Conservation (phyloP, 805 yeast genomes). For the Candida qinlingensis region DNA sequence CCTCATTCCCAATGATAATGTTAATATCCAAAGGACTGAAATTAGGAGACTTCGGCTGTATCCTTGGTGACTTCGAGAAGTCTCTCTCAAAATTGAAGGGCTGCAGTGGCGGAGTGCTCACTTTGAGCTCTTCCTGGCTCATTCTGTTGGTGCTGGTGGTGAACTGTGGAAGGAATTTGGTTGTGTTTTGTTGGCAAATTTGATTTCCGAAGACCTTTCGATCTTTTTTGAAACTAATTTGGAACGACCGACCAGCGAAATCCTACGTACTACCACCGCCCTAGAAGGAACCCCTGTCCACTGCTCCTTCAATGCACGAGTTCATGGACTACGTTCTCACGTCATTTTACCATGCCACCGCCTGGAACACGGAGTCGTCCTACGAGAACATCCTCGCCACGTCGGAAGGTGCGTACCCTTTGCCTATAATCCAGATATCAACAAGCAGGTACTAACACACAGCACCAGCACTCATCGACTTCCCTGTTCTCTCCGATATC, state of each 20-base stretch:
- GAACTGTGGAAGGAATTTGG: too few species aligned
- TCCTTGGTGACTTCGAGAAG: neutral
- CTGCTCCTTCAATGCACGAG: conserved; percentile 23
- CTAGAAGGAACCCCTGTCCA: too few species aligned
- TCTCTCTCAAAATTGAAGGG: neutral
- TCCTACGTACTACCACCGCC: neutral
- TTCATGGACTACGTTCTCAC: conserved; percentile 84
- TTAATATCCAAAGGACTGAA: neutral
- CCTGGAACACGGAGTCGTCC: conserved; percentile 76
- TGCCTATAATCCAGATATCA: conserved; percentile 21
- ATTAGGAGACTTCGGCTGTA: neutral
- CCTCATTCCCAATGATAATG: neutral
- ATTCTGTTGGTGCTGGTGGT: too few species aligned
- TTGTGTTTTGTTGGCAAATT: too few species aligned
- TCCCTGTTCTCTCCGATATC: conserved; percentile 63
- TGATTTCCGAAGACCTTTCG: too few species aligned
- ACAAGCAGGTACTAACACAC: neutral
- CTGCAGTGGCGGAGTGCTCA: neutral
- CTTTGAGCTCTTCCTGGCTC: neutral
- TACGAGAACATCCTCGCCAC: conserved; percentile 74
- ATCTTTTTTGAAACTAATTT: too few species aligned
- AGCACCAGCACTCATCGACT: conserved; percentile 52
- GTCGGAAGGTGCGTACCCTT: conserved; percentile 33
- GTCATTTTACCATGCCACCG: conserved; percentile 62
- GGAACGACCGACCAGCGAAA: too few species aligned